Conservation (phyloP, 2,329 filamentous ascomycete species). For the Ambrosiella beaveri region DNA sequence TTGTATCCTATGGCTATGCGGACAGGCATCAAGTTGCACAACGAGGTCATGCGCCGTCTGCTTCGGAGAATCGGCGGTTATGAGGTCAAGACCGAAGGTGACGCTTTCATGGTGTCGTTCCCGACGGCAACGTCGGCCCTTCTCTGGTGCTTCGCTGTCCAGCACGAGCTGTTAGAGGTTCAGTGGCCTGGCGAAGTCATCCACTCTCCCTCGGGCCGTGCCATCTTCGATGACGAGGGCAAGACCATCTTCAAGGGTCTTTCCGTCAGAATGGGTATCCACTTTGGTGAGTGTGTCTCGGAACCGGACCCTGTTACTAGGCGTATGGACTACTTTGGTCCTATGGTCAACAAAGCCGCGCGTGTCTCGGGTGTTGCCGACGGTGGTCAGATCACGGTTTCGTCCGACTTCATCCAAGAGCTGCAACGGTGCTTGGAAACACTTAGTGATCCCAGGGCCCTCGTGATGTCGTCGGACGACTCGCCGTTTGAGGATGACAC, state of each 20-base stretch:
- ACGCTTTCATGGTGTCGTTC: constrained; percentile 98
- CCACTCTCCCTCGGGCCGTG: constrained; percentile 68
- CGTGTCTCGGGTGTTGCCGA: constrained; percentile 90
- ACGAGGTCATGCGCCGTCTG: constrained; percentile 88
- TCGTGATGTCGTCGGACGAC: constrained; percentile 24
- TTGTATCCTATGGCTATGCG: constrained; percentile 90
- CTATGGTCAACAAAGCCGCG: constrained; percentile 95
- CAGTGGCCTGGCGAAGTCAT: constrained; percentile 89
- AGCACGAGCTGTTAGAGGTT: constrained; percentile 71
- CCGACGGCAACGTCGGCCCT: constrained; percentile 87
- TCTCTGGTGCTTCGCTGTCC: constrained; percentile 91
- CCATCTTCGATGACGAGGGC: constrained; percentile 66
- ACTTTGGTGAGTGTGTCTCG: constrained; percentile 87
- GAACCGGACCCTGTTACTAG: constrained; percentile 91
- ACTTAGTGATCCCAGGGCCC: constrained; percentile 50
- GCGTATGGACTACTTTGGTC: constrained; percentile 98
- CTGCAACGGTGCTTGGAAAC: constrained; percentile 81
- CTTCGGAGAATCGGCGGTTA: constrained; percentile 88
- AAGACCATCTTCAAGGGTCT: constrained; percentile 84
- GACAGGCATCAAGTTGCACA: constrained; percentile 92
- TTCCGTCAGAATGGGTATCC: constrained; percentile 93
- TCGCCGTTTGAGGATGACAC: constrained; percentile 55
- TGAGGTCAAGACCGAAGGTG: constrained; percentile 98
- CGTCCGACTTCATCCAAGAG: constrained; percentile 90
- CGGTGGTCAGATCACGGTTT: constrained; percentile 91